Percentiles rank a stretch among this genome's conserved stretches.
Evolutionary conservation across 805 yeast species (phyloP).

Genomic region (Saccharomyces paradoxus): DNA sequence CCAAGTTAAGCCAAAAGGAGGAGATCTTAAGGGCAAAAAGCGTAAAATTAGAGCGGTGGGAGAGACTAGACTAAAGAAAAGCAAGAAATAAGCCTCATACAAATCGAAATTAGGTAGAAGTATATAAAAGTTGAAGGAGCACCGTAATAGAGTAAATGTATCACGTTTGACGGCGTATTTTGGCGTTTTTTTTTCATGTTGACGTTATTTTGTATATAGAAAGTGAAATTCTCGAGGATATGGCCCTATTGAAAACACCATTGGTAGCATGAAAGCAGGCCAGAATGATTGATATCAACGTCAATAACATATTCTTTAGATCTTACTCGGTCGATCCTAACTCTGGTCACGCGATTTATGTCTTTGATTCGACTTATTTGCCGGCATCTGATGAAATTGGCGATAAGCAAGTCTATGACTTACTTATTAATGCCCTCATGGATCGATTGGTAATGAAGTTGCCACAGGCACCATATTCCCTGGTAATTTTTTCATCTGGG

Average conservation of each 20-base stretch:
- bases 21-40: constrained; percentile 31
- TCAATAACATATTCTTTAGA: constrained; percentile 44
- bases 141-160: not conserved
- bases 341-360: constrained; percentile 62
- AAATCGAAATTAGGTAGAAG: not conserved
- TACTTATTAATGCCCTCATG: constrained; percentile 44
- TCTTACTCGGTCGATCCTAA: constrained; percentile 59
- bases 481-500: constrained; percentile 79
- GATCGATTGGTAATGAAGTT: constrained; percentile 46
- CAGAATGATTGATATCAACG: constrained; percentile 26
- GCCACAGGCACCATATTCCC: constrained; percentile 55
- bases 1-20: not conserved
- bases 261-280: not conserved
- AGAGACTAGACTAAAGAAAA: constrained; percentile 42
- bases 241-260: not conserved
- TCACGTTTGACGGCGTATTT: not conserved
- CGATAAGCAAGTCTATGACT: constrained; percentile 32
- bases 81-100: constrained; percentile 1
- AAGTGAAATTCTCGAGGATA: not conserved
- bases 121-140: not conserved
- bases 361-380: constrained; percentile 74
- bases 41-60: constrained; percentile 69
- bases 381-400: constrained; percentile 48
- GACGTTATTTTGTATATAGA: not conserved
- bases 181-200: not conserved